Base-by-base conservation (phyloP, 306 rosid species). In the Cyclanthera cordifolia region DNA sequence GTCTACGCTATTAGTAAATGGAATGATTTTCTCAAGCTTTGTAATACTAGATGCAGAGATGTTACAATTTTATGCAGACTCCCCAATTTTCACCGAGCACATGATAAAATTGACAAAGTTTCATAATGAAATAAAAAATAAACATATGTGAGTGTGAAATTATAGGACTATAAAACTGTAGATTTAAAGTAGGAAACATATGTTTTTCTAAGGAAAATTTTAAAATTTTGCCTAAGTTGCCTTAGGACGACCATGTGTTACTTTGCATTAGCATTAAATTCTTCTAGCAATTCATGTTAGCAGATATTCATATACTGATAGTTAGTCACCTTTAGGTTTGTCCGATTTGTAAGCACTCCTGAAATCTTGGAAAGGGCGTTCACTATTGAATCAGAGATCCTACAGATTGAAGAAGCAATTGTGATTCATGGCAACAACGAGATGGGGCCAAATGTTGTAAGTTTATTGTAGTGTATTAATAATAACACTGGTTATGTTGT, bases 321-420 rank as follows among this genome's bases (percentile, higher is more conserved):
- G 15, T 28, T 46, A 5, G 7, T 43, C 60, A 56, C 75, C n/a
- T 82, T 50, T 73, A 94, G 99, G 82, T 94, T 94, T 83, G 97
- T 94, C 52, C 97, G 99, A 67, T 94, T 94, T 77, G 97, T 94
- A 76, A 88, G 85, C 82, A 90, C 95, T 63, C 99, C 97, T 2
- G 97, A 94, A 85, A 80, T 94, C 69, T 76, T 94, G 84, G 99
- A 94, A 80, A 86, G 99, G 21, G 97, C 86, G 72, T 88, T 85
- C 79, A 83, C 86, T 61, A 54, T 72, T 72, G 99, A 94, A 79
- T 83, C 95, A 20, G 99, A 94, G 84, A 90, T 90, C 74, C 74
- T 81, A 70, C 97, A 94, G 82, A 94, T 94, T 69, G 97, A 88
- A 74, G 96, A 94, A 85, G 97, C 99, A 59, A 88, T 88, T 75